These are phyloP conservation scores for Chlamydomonas urium DNA, from an alignment of 139 green algal genomes.

Conservation along the genomic window DNA sequence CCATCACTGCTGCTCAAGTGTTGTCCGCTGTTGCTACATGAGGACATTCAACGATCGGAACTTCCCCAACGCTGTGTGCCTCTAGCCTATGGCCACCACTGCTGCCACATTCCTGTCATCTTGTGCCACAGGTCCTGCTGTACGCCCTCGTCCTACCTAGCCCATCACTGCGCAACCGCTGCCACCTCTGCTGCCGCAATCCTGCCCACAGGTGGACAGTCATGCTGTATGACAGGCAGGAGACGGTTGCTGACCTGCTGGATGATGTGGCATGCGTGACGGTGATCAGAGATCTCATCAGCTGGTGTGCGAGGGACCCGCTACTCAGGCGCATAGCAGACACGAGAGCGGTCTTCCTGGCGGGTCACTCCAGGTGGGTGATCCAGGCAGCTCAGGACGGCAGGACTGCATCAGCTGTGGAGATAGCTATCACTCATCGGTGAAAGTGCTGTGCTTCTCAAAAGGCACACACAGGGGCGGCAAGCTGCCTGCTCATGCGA, in stretches of 20 bases:
- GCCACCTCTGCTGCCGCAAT: neutral
- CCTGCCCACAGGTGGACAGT: slow-evolving; percentile 46
- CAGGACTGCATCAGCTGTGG: neutral
- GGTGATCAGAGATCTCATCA: slow-evolving; percentile 38
- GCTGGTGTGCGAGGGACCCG: slow-evolving; percentile 15
- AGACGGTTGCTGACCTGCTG: slow-evolving; percentile 58
- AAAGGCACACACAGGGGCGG: neutral
- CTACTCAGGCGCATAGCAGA: slow-evolving; percentile 19
- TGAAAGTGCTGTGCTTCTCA: neutral
- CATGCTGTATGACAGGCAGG: slow-evolving; percentile 64
- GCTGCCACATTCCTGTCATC: too few species aligned
- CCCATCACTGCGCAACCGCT: neutral
- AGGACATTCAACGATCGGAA: too few species aligned
- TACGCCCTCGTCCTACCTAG: too few species aligned
- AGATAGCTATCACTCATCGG: neutral
- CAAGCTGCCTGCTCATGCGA: neutral
- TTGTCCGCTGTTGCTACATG: too few species aligned
- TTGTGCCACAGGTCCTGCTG: too few species aligned
- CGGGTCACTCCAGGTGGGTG: slow-evolving; percentile 43
- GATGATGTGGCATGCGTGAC: slow-evolving; percentile 65
- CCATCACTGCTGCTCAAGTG: too few species aligned
- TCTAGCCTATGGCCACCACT: too few species aligned
- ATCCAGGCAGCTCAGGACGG: neutral
- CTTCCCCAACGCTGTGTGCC: too few species aligned
- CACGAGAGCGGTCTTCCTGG: slow-evolving; percentile 43